Base-by-base conservation (phyloP, 2,329 filamentous ascomycete genomes). In the Calonectria henricotiae region DNA sequence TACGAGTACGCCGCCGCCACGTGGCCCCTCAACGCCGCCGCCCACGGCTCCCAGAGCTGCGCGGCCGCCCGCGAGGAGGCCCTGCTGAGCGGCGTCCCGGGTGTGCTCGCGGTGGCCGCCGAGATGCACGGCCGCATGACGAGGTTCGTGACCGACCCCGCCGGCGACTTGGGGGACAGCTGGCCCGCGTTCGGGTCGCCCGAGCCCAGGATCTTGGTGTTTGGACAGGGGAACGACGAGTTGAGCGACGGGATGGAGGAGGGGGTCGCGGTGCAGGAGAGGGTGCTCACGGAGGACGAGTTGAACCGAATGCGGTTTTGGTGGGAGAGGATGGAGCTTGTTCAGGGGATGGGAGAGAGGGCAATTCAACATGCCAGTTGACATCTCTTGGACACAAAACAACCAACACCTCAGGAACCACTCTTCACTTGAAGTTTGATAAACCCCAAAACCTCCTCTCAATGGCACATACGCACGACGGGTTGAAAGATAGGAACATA, bases 181-280 rank as follows among this genome's bases (percentile, higher is more conserved):
- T 88, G 86, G 86, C 82, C 85, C n/a, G 75, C 72, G 5, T 88
- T 85, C 68, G 75, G 78, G 37, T 84, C 0, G 32, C 65, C 44
- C 49, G 73, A 74, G n/a, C 76, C 77, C 13, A 85, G 83, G 70
- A 74, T 89, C 44, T 81, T 89, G 75, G 83, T 91, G 3, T 92
- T 92, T 79, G 90, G 89, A 2, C 76, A 84, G 44, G 89, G 88
- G 2, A 92, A 92, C 74, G 85, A 90, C 73, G 89, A 92, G 81
- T 79, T 81, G 5, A 81, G 83, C 71, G 76, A 82, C 71, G 74
- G 85, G 71, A 62, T 65, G 39, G 77, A 77, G 25, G 75, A 67
- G 12, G 90, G 88, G 1, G 77, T 81, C 3, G 81, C 86, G 1
- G 87, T 85, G 0, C 77, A 84, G 65, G 80, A 86, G 65, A 79